Evolutionary conservation across 1,139 yeast genomes (phyloP), one percentile per base, ranked within the genome.

Genomic region (Taiozyma sp.): DNA sequence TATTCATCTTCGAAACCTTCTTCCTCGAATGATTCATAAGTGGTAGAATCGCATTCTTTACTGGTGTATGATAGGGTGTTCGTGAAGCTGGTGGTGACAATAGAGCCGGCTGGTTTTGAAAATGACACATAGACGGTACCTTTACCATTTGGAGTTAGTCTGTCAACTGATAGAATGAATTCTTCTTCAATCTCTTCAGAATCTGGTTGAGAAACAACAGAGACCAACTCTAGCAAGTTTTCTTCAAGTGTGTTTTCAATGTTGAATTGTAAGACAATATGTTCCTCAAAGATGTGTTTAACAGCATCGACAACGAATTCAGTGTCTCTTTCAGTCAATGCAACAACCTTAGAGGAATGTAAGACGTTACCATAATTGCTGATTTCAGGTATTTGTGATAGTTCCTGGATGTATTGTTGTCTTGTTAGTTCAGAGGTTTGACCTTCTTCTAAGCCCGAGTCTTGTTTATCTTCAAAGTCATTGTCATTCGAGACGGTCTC

Each of bases 1-100:
- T 92, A 93, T 70, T 91, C 97, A 68, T 93, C 99, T 54, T 88
- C 86, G 79, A 86, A 90, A 4, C 97, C 97, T 62, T 87, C 96
- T 51, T 89, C 96, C 54, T 80, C 87, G 48, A 77, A 72, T 51
- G 89, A 84, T 57, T 75, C 82, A 38, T 86, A 85, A 27, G 91
- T 86, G 9, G 81, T 78, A 48, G 91, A 86, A 60, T 90, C 87
- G 57, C 88, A 75, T 67, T 92, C 98, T 69, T 86, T 87, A 52
- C 90, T 81, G 27, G 85, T 81, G 72, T 87, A 93, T 43, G 84
- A 79, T 55, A 93, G 75, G 16, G 83, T 80, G 67, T 87, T 88
- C 49, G 82, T 78, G 63, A 93, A 81, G 1, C 81, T 75, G 8
- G 59, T 48, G 9, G 79, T 71, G 43, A 72, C 70, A 34, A 74